Evolutionary conservation across 1,139 yeast genomes (phyloP).

Genomic region (Candida glucosophila): DNA sequence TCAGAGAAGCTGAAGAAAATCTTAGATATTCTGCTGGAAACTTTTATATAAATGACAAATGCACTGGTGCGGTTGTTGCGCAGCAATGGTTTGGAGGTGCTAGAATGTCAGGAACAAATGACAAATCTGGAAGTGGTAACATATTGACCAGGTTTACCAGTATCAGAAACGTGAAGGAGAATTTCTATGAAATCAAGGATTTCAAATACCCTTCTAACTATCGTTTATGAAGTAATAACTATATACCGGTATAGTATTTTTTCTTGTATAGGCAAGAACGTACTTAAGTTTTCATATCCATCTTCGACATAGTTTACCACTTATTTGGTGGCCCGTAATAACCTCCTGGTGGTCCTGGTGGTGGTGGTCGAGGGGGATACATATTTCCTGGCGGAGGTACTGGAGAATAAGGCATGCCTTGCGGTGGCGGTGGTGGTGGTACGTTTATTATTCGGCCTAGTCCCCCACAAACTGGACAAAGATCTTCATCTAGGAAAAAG

Average conservation of each 20-base stretch:
- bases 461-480: slow-evolving; percentile 58
- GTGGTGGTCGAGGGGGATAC: too few relatives aligned
- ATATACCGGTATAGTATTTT: too few relatives aligned
- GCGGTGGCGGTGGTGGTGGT: slow-evolving; percentile 2
- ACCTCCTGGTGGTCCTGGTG: neutral
- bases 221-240: too few relatives aligned
- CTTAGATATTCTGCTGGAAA: slow-evolving; percentile 90
- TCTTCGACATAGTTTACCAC: too few relatives aligned
- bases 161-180: slow-evolving; percentile 83
- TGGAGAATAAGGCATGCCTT: too few relatives aligned
- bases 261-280: too few relatives aligned
- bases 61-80: slow-evolving; percentile 96
- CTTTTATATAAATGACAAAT: slow-evolving; percentile 93
- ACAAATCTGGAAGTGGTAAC: slow-evolving; percentile 89
- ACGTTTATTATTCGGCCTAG: slow-evolving; percentile 41
- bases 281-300: too few relatives aligned
- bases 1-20: slow-evolving; percentile 64
- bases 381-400: too few relatives aligned
- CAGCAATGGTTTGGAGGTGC: slow-evolving; percentile 99
- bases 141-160: slow-evolving; percentile 80
- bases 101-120: slow-evolving; percentile 94
- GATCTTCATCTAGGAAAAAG: slow-evolving; percentile 46
- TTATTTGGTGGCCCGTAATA: neutral
- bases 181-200: slow-evolving; percentile 69
- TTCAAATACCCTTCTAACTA: slow-evolving; percentile 72